Evolutionary conservation across 1,284 basidiomycete genomes (phyloP).

Genomic region (Anthracocystis setariae): DNA sequence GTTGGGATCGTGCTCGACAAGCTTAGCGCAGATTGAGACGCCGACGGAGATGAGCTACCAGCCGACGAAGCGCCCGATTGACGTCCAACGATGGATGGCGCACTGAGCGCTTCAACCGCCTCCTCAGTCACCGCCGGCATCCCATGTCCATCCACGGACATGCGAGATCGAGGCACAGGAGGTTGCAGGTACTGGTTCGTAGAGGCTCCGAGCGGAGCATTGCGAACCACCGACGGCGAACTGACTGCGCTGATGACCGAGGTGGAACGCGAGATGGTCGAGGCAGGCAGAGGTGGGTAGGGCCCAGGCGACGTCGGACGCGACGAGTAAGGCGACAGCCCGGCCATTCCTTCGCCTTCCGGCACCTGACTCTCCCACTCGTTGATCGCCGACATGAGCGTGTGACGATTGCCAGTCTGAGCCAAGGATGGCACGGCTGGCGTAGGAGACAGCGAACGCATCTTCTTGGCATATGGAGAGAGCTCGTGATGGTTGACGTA

Average conservation of each 20-base stretch:
- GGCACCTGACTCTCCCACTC: slow-evolving; percentile 61
- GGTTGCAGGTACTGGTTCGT: slow-evolving; percentile 57
- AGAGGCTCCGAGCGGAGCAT: slow-evolving; percentile 61
- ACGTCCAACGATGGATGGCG: slow-evolving; percentile 10
- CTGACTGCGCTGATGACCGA: slow-evolving; percentile 48
- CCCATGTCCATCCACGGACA: slow-evolving; percentile 34
- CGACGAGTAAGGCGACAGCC: slow-evolving; percentile 31
- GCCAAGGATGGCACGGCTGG: slow-evolving; percentile 29
- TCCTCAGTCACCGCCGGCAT: slow-evolving; percentile 19
- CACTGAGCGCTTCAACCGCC: slow-evolving; percentile 25
- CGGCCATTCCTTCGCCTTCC: slow-evolving; percentile 9
- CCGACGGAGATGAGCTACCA: slow-evolving; percentile 40
- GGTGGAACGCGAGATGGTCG: slow-evolving; percentile 45
- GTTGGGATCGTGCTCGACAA: slow-evolving; percentile 41
- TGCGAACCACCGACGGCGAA: slow-evolving; percentile 54
- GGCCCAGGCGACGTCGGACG: slow-evolving; percentile 33
- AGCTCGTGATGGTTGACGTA: slow-evolving; percentile 51
- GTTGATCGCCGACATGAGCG: slow-evolving; percentile 61
- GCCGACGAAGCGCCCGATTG: slow-evolving; percentile 24
- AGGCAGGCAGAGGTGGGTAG: slow-evolving; percentile 47
- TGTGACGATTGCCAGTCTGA: slow-evolving; percentile 40
- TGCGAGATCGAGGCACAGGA: slow-evolving; percentile 43
- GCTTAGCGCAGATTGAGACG: slow-evolving; percentile 47
- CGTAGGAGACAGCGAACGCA: slow-evolving; percentile 47
- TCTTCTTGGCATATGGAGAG: slow-evolving; percentile 52